These are phyloP conservation scores for Cruciata laevipes DNA, from an alignment of 257 asterid genomes.

Conservation along the genomic window DNA sequence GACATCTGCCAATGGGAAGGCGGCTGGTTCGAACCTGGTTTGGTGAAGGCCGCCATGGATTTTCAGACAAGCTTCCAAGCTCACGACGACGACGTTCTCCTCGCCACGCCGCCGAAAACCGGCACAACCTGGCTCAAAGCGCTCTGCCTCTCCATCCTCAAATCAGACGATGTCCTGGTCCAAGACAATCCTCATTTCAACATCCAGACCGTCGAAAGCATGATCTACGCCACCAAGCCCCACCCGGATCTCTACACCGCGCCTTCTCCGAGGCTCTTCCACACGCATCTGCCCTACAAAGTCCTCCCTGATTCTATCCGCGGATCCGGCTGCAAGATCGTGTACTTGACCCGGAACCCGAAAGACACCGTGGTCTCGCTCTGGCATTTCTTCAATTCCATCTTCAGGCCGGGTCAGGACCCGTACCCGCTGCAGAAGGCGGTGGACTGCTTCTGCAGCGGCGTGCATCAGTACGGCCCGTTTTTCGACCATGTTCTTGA, in stretches of 20 bases:
- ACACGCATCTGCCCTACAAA: slow-evolving; percentile 28
- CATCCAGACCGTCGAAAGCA: slow-evolving; percentile 25
- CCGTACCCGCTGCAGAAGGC: slow-evolving; percentile 31
- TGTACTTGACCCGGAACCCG: slow-evolving; percentile 31
- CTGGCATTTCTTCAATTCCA: slow-evolving; percentile 36
- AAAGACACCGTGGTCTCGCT: slow-evolving; percentile 30
- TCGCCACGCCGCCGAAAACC: slow-evolving; percentile 33
- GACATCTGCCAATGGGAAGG: slow-evolving; percentile 30
- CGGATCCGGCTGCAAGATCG: slow-evolving; percentile 22
- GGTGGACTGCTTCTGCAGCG: slow-evolving; percentile 28
- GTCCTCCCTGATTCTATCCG: slow-evolving; percentile 22
- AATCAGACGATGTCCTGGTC: slow-evolving; percentile 16
- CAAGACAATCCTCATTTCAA: slow-evolving; percentile 27
- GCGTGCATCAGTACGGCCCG: slow-evolving; percentile 34
- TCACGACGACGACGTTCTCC: slow-evolving; percentile 19
- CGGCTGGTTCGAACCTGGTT: slow-evolving; percentile 33
- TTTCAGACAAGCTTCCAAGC: slow-evolving; percentile 23
- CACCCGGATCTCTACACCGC: slow-evolving; percentile 21
- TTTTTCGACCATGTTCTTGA: slow-evolving; percentile 30
- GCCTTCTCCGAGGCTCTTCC: slow-evolving; percentile 31
- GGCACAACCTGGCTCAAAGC: slow-evolving; percentile 46
- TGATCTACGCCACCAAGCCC: slow-evolving; percentile 21
- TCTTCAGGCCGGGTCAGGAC: slow-evolving; percentile 22
- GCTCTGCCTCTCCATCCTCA: slow-evolving; percentile 23
- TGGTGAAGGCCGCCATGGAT: slow-evolving; percentile 22